Conservation (phyloP, 2,329 filamentous ascomycete genomes). For the Claviceps maximensis region DNA sequence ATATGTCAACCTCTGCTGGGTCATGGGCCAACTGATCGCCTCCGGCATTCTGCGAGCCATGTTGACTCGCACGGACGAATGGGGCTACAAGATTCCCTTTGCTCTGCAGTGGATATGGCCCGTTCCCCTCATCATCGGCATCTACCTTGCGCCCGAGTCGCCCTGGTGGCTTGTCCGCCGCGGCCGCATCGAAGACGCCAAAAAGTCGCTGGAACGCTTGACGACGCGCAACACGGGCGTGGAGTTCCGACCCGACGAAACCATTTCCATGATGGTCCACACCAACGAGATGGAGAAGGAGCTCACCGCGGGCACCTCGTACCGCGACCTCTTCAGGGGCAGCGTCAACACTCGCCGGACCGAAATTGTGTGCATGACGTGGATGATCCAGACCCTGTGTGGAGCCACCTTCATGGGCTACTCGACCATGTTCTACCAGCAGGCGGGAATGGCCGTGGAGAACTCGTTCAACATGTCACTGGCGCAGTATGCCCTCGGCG, state of each 20-base stretch:
- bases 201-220: conserved; percentile 25
- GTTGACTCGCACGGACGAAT: conserved; percentile 23
- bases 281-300: conserved; percentile 36
- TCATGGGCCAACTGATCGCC: conserved; percentile 33
- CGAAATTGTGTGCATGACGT: conserved; percentile 31
- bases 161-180: conserved; percentile 37
- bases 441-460: conserved; percentile 25
- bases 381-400: conserved; percentile 27
- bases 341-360: conserved; percentile 29
- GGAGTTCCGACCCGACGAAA: conserved; percentile 27
- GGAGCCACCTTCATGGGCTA: conserved; percentile 39
- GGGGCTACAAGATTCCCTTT: conserved; percentile 35
- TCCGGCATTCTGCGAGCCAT: conserved; percentile 30
- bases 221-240: conserved; percentile 22
- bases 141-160: conserved; percentile 33
- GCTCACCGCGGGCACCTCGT: conserved; percentile 25
- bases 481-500: conserved; percentile 29
- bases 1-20: conserved; percentile 37
- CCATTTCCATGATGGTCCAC: conserved; percentile 36
- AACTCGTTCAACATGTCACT: conserved; percentile 28
- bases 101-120: conserved; percentile 37
- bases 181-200: conserved; percentile 25
- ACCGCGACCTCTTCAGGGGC: conserved; percentile 34
- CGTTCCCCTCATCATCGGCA: conserved; percentile 27
- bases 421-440: conserved; percentile 39